Percentiles rank a stretch among this genome's conserved stretches.
Evolutionary conservation across 1,139 yeast genomes (phyloP).

Genomic region (Kodamaea arcana): DNA sequence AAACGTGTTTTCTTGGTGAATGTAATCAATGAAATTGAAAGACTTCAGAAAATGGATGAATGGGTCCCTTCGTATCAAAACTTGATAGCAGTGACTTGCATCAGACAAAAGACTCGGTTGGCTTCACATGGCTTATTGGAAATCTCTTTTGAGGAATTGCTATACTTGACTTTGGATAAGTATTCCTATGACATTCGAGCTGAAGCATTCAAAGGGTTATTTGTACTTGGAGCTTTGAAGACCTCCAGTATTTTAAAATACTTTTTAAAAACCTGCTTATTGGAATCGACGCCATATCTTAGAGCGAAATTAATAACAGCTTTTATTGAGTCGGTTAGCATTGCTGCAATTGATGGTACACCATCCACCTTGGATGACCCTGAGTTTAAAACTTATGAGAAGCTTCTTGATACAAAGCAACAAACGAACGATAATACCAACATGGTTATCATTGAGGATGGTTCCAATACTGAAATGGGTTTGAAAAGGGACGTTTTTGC

Average conservation of each 20-base stretch:
- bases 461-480: slow-evolving; percentile 38
- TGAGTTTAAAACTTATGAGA: slow-evolving; percentile 44
- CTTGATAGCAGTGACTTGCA: slow-evolving; percentile 53
- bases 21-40: slow-evolving; percentile 50
- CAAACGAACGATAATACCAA: slow-evolving; percentile 18
- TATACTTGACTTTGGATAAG: slow-evolving; percentile 49
- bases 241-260: slow-evolving; percentile 58
- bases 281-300: slow-evolving; percentile 49
- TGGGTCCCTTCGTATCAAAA: slow-evolving; percentile 80
- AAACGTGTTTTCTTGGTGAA: slow-evolving; percentile 22
- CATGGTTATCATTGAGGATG: slow-evolving; percentile 51
- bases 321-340: slow-evolving; percentile 53
- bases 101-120: slow-evolving; percentile 56
- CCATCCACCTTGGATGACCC: slow-evolving; percentile 54
- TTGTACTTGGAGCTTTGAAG: slow-evolving; percentile 73
- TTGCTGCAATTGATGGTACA: slow-evolving; percentile 66
- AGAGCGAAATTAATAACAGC: slow-evolving; percentile 46
- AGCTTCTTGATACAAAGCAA: slow-evolving; percentile 16
- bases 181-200: slow-evolving; percentile 54
- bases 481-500: slow-evolving; percentile 43
- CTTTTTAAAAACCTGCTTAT: slow-evolving; percentile 53
- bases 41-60: slow-evolving; percentile 76
- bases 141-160: slow-evolving; percentile 47
- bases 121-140: slow-evolving; percentile 54
- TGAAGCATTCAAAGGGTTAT: slow-evolving; percentile 66